Evolutionary conservation across 345 rosid genomes (phyloP).

Genomic region (Acer negundo): DNA sequence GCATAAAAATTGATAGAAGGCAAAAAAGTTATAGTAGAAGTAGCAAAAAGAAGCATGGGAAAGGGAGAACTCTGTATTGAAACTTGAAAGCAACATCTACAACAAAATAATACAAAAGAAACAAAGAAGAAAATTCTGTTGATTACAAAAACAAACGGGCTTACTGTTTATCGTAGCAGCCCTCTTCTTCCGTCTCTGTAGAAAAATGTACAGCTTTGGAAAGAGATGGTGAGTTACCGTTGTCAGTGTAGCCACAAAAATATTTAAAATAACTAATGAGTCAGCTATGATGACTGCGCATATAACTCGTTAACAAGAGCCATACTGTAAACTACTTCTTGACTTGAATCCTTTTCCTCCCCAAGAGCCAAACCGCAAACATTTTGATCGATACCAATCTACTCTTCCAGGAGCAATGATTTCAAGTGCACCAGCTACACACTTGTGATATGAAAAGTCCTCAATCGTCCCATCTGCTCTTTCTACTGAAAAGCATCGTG

Average conservation of each 20-base stretch:
- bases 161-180: constrained; percentile 12
- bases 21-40: constrained; percentile 74
- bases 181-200: constrained; percentile 8
- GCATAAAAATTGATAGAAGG: constrained; percentile 40
- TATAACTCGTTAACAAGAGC: not conserved
- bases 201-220: constrained; percentile 28
- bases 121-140: not conserved
- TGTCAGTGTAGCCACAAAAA: not conserved
- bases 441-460: constrained; percentile 88
- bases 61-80: constrained; percentile 29
- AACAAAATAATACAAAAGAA: not conserved
- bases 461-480: constrained; percentile 70
- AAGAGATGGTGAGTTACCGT: constrained; percentile 7
- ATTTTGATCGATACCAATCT: constrained; percentile 45
- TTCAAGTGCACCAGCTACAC: constrained; percentile 70
- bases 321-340: not conserved
- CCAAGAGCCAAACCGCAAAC: constrained; percentile 18
- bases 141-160: not conserved
- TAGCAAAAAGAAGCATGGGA: constrained; percentile 91
- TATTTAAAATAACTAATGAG: not conserved
- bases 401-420: constrained; percentile 66
- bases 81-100: not conserved
- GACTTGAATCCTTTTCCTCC: constrained; percentile 6
- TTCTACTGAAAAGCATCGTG: constrained; percentile 73
- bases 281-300: not conserved